These are phyloP conservation scores for Linum tenue DNA, from an alignment of 345 rosid genomes.

Conservation along the genomic window DNA sequence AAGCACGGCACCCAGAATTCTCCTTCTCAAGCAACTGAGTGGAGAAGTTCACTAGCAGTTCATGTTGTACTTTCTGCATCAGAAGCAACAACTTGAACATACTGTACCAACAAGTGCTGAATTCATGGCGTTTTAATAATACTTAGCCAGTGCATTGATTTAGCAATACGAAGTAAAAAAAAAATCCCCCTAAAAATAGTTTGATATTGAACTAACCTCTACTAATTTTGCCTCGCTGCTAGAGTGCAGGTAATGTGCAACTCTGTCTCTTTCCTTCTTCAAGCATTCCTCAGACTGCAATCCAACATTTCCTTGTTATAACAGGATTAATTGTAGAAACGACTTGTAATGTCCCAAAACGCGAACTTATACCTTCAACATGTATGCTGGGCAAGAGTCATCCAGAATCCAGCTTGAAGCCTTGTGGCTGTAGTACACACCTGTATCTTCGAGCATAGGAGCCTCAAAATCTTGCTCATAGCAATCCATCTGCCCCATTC, in stretches of 20 bases:
- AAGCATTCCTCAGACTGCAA: constrained; percentile 32
- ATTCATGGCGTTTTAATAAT: not conserved
- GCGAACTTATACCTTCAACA: constrained; percentile 27
- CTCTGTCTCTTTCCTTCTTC: constrained; percentile 35
- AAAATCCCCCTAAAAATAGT: not conserved
- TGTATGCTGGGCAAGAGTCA: constrained; percentile 35
- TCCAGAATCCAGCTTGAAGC: constrained; percentile 38
- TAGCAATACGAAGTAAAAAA: not conserved
- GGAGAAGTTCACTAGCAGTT: constrained; percentile 21
- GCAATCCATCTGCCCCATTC: constrained; percentile 18
- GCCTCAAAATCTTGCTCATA: constrained; percentile 35
- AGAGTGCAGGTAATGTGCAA: constrained; percentile 28
- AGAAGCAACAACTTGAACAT: not conserved
- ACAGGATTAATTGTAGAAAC: not conserved
- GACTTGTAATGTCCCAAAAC: not conserved
- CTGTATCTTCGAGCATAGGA: constrained; percentile 27
- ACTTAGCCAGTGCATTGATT: too few relatives aligned
- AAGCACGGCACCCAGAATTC: constrained; percentile 31
- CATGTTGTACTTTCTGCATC: constrained; percentile 31
- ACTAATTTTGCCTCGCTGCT: constrained; percentile 33
- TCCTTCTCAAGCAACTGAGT: constrained; percentile 34
- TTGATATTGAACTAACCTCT: constrained; percentile 19
- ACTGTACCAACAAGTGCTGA: not conserved
- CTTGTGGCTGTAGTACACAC: constrained; percentile 31
- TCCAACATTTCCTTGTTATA: not conserved